Percentiles rank a stretch among this genome's conserved stretches.
Conservation (phyloP, 2,329 filamentous ascomycete genomes). For the Sporothrix brasiliensis region DNA sequence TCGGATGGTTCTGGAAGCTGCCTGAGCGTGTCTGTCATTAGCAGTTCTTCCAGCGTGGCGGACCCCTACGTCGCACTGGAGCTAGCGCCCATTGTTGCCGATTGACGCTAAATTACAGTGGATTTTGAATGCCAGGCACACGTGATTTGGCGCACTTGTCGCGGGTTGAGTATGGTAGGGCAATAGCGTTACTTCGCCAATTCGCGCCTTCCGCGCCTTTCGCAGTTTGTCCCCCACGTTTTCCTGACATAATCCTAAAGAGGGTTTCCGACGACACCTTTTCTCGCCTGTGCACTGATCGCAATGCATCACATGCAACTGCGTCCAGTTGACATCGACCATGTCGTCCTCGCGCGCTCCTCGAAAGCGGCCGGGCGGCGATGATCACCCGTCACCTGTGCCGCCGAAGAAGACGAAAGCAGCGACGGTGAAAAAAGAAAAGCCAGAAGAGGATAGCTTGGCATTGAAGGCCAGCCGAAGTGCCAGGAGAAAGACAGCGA, state of each 20-base stretch:
- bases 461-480: no score
- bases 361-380: conserved; percentile 63
- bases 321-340: neutral
- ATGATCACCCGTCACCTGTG: conserved; percentile 46
- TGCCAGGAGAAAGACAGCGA: neutral
- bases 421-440: conserved; percentile 32
- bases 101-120: conserved; percentile 4
- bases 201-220: neutral
- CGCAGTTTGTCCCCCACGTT: neutral
- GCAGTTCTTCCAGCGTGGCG: neutral
- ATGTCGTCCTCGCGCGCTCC: conserved; percentile 62
- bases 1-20: conserved; percentile 24
- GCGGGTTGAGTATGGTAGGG: conserved; percentile 22
- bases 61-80: neutral
- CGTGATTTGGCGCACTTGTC: conserved; percentile 35
- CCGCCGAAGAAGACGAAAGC: conserved; percentile 41
- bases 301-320: neutral
- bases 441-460: conserved; percentile 27
- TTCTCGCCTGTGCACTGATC: neutral
- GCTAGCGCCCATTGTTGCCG: neutral
- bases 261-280: neutral
- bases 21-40: neutral
- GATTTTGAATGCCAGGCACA: conserved; percentile 12
- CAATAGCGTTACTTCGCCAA: neutral
- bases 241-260: neutral